Evolutionary conservation across 306 rosid genomes (phyloP).

Genomic region (Amphicarpaea edgeworthii): DNA sequence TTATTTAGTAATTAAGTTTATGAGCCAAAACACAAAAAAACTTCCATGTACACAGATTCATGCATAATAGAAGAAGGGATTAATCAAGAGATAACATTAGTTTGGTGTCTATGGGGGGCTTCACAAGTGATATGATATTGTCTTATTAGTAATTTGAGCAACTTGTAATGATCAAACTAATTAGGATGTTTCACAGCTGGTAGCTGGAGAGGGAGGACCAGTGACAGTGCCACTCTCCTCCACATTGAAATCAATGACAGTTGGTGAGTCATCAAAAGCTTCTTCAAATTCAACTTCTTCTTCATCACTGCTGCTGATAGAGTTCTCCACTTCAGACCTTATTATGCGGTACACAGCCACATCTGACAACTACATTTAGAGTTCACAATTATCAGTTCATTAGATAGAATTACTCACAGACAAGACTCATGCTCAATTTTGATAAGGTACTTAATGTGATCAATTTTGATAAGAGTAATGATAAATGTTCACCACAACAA

Average conservation of each 20-base stretch:
- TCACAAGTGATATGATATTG: constrained; percentile 4
- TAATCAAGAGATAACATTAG: neutral
- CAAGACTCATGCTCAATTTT: neutral
- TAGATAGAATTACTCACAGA: neutral
- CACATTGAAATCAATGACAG: constrained; percentile 38
- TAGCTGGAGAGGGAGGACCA: constrained; percentile 40
- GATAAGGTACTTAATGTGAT: neutral
- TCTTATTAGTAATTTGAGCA: constrained; percentile 1
- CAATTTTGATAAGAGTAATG: neutral
- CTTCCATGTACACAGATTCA: too few relatives aligned
- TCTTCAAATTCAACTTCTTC: neutral
- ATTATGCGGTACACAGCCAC: constrained; percentile 60
- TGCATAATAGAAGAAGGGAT: too few relatives aligned
- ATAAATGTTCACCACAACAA: neutral
- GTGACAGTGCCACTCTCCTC: constrained; percentile 12
- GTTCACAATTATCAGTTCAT: neutral
- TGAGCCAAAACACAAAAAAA: too few relatives aligned
- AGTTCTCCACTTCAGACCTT: neutral
- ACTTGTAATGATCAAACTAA: constrained; percentile 43
- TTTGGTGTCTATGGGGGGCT: constrained; percentile 10
- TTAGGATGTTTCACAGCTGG: constrained; percentile 46
- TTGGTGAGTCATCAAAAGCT: neutral
- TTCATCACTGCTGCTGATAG: neutral
- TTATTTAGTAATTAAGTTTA: too few relatives aligned
- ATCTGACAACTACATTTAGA: constrained; percentile 46